A percentile compares a stretch with the other conserved stretches of the same genome.
Evolutionary conservation across 495 filamentous ascomycete species (phyloP).

Genomic region (Tuber melanosporum): DNA sequence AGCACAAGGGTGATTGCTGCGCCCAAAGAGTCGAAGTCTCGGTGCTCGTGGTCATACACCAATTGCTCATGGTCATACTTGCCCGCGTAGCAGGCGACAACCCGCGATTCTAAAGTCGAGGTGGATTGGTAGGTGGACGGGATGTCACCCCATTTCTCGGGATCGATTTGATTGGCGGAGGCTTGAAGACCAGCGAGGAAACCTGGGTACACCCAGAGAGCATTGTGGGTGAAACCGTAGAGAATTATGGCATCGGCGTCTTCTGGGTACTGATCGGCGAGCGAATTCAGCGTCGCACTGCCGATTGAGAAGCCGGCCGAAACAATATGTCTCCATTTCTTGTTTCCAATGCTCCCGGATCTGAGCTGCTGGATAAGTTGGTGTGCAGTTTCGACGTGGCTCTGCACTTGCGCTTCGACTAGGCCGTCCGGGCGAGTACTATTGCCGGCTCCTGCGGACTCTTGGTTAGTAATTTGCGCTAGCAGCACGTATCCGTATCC

Average conservation of each 20-base stretch:
- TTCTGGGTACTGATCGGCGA: conserved; percentile 30
- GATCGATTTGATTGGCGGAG: conserved; percentile 31
- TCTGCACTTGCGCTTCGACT: conserved; percentile 34
- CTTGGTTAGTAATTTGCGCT: background rate
- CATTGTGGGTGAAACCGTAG: conserved; percentile 24
- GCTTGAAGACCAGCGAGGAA: conserved; percentile 34
- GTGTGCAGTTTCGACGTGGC: conserved; percentile 37
- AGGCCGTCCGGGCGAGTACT: conserved; percentile 35
- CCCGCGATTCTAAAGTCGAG: conserved; percentile 23
- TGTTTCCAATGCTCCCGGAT: conserved; percentile 16
- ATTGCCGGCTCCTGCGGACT: conserved; percentile 18
- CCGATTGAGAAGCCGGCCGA: conserved; percentile 32
- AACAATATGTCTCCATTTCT: conserved; percentile 24
- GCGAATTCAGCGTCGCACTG: conserved; percentile 21
- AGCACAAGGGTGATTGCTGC: conserved; percentile 31
- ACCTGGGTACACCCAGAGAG: conserved; percentile 25
- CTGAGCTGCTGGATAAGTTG: conserved; percentile 33
- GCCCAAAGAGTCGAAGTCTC: conserved; percentile 26
- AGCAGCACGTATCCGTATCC: background rate
- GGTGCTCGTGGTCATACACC: conserved; percentile 26
- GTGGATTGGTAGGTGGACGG: conserved; percentile 22
- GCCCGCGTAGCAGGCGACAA: conserved; percentile 29
- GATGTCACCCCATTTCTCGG: conserved; percentile 23
- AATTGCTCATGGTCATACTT: conserved; percentile 20
- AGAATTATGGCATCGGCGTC: conserved; percentile 29